Conservation (phyloP, 2,329 filamentous ascomycete genomes). For the Venturia nashicola region DNA sequence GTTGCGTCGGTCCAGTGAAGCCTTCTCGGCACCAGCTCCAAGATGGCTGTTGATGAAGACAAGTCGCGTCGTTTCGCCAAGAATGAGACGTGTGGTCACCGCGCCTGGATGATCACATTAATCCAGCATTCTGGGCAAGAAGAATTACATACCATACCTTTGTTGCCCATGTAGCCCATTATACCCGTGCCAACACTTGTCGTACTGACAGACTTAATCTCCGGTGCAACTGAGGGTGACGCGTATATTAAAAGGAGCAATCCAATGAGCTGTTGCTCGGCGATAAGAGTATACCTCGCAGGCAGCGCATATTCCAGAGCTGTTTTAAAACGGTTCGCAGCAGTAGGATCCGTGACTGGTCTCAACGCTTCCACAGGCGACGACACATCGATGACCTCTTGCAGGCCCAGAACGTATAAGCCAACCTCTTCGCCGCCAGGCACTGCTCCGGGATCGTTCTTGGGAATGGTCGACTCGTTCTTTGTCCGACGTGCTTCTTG, state of each 20-base stretch:
- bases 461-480: conserved; percentile 31
- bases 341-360: conserved; percentile 59
- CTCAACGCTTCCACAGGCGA: conserved; percentile 67
- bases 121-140: background rate
- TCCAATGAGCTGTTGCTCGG: conserved; percentile 76
- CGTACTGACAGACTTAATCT: conserved; percentile 71
- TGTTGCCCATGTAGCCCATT: conserved; percentile 91
- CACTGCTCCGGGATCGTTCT: conserved; percentile 32
- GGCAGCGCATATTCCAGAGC: conserved; percentile 65
- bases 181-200: conserved; percentile 78
- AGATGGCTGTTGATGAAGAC: conserved; percentile 89
- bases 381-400: conserved; percentile 83
- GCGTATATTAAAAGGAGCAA: conserved; percentile 77
- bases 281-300: conserved; percentile 60
- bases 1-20: conserved; percentile 68
- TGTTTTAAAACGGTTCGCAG: conserved; percentile 68
- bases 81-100: conserved; percentile 64
- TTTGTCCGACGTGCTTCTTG: conserved; percentile 34
- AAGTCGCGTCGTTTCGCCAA: conserved; percentile 81
- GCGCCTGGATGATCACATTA: conserved; percentile 28
- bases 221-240: conserved; percentile 59
- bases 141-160: conserved; percentile 39
- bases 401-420: conserved; percentile 79
- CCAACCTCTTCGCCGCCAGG: conserved; percentile 59
- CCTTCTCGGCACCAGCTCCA: conserved; percentile 70